phyloP scores from a whole-genome alignment of 768 basidiomycete species.

The Lentinula aciculospora region DNA sequence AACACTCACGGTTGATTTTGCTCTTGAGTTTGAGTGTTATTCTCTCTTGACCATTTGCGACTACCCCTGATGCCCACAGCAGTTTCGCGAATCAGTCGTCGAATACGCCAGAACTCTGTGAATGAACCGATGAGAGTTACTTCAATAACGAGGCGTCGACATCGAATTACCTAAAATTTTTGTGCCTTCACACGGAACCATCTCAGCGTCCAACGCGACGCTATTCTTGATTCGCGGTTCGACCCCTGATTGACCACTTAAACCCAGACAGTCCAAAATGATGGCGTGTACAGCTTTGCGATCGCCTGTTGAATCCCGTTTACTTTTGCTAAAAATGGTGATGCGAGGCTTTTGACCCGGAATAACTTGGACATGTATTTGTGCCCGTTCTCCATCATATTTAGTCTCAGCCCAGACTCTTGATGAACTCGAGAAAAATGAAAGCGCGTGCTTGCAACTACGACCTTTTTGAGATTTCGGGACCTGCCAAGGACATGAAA shows the following conservation, averaged over 20 bases:
- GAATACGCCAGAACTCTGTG: conserved; percentile 74
- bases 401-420: conserved; percentile 86
- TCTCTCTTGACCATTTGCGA: conserved; percentile 15
- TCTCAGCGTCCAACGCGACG: conserved; percentile 77
- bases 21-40: conserved; percentile 4
- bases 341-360: conserved; percentile 38
- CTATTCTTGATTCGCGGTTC: conserved; percentile 27
- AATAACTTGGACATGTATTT: conserved; percentile 71
- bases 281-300: conserved; percentile 58
- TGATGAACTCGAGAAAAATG: conserved; percentile 32
- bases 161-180: conserved; percentile 28
- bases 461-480: conserved; percentile 81
- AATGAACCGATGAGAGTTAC: not conserved
- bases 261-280: conserved; percentile 55
- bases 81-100: conserved; percentile 50
- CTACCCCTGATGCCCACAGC: conserved; percentile 41
- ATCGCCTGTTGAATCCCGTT: conserved; percentile 75
- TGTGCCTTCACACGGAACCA: conserved; percentile 74
- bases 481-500: conserved; percentile 37
- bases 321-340: conserved; percentile 85
- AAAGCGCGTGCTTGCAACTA: conserved; percentile 50
- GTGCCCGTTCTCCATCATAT: conserved; percentile 93
- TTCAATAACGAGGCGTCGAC: not conserved
- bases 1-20: not conserved
- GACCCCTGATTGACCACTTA: conserved; percentile 17